phyloP scores from a whole-genome alignment of 2,329 filamentous ascomycete genomes.

The Pseudogymnoascus sp. region DNA sequence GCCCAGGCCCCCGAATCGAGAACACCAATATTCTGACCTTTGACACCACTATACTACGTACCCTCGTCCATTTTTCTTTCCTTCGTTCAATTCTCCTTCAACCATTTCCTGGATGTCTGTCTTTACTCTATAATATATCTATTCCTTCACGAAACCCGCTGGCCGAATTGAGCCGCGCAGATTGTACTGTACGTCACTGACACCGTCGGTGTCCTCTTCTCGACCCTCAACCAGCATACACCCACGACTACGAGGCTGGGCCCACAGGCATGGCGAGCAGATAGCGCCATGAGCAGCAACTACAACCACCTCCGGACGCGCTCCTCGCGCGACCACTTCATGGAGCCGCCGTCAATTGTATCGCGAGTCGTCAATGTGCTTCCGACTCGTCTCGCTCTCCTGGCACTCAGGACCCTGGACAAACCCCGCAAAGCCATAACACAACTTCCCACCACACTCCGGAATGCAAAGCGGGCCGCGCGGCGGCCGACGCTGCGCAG shows the following conservation, averaged over 20 bases:
- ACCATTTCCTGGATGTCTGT: neutral
- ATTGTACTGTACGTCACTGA: neutral
- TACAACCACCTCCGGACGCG: constrained; percentile 10
- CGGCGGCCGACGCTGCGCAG: constrained; percentile 29
- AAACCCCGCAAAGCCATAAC: constrained; percentile 12
- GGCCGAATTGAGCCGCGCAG: neutral
- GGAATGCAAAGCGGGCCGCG: constrained; percentile 1
- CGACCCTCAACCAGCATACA: neutral
- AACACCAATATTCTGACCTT: constrained; percentile 3
- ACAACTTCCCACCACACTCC: neutral
- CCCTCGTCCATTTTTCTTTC: constrained; percentile 5
- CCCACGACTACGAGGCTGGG: constrained; percentile 2
- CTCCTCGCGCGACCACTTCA: constrained; percentile 23
- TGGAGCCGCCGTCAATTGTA: constrained; percentile 23
- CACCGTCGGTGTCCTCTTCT: neutral
- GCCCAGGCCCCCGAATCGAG: neutral
- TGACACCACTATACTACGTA: constrained; percentile 8
- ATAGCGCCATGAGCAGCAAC: constrained; percentile 2
- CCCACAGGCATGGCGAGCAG: constrained; percentile 7
- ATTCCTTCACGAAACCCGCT: neutral
- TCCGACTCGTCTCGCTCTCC: constrained; percentile 19
- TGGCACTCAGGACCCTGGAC: constrained; percentile 22
- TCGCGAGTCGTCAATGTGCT: constrained; percentile 21
- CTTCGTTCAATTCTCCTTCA: neutral
- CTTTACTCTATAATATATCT: constrained; percentile 4